Base-by-base conservation (phyloP, 2,329 filamentous ascomycete genomes). In the Ceratocystis destructans region DNA sequence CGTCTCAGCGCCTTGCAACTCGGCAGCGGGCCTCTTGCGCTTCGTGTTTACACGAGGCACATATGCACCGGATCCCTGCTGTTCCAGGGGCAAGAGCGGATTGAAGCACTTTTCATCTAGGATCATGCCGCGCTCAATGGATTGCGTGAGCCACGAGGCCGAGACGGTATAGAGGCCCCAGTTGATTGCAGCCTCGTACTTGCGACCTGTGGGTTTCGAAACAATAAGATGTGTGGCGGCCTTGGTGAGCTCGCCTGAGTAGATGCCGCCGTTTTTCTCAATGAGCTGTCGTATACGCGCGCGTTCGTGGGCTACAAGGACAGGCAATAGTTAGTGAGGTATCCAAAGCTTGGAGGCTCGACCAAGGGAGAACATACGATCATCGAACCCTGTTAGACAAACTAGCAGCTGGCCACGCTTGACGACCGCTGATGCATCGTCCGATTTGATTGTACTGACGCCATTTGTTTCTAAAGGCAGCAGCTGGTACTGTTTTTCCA, bases 181-280 rank as follows among this genome's bases (percentile, higher is more conserved):
- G 71, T 82, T 82, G 70, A 83, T 85, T n/a, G 93, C 94, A 66
- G 90, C 90, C 66, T 84, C 83, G 74, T 96, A 99, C 75, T 99
- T 99, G 68, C 90, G 89, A 25, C 94, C 93, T 69, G 89, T 83
- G 7, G 93, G 86, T 63, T 82, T 83, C 69, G 83, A 83, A 41
- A 90, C 90, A 69, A 99, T 87, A 17, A 99, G 82, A 75, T 99
- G 94, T 1, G 91, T 96, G 70, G 95, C 89, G 65, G 80, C 81
- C 72, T 87, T 90, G 8, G 91, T 96, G 64, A 99, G 80, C 73
- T 99, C 93, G 66, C 89, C 90, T 33, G 88, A 87, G 74, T 96
- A 96, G 65, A 83, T 79, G n/a, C 87, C 94, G 41, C 93, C 93
- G 72, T 95, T 85, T 17, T 79, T 75, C 53, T 78, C 77, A 69